Evolutionary conservation across 2,329 filamentous ascomycete species (phyloP).

Genomic region (Sporothrix globosa): DNA sequence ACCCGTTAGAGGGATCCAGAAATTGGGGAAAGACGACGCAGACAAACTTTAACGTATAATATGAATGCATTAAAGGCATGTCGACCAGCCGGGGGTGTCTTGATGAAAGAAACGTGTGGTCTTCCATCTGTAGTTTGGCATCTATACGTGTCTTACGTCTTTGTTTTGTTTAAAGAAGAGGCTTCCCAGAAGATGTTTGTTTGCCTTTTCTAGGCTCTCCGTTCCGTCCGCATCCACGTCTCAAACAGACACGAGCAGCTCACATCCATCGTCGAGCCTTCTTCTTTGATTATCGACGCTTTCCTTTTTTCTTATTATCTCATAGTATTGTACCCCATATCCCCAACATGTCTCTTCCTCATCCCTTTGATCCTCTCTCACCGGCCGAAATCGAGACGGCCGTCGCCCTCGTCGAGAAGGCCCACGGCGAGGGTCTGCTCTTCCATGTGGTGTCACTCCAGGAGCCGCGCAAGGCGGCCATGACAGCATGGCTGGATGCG

Average conservation of each 20-base stretch:
- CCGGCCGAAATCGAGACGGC: conserved; percentile 72
- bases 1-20: neutral
- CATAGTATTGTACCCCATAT: neutral
- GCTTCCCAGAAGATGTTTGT: neutral
- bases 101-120: neutral
- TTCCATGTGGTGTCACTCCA: conserved; percentile 87
- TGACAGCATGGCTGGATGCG: conserved; percentile 76
- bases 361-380: conserved; percentile 79
- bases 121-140: neutral
- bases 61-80: neutral
- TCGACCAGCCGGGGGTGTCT: no score
- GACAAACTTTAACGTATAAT: neutral
- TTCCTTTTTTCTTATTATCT: neutral
- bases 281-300: no score
- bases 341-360: conserved; percentile 42
- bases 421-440: conserved; percentile 69
- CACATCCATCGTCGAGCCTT: neutral
- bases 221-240: neutral
- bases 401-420: conserved; percentile 68
- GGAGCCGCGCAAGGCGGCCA: conserved; percentile 83
- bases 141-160: neutral
- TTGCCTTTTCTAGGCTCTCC: neutral
- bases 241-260: neutral
- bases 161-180: neutral
- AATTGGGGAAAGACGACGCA: neutral